Base-by-base conservation (phyloP, 148 eudicot species). In the Bassia scoparia region DNA sequence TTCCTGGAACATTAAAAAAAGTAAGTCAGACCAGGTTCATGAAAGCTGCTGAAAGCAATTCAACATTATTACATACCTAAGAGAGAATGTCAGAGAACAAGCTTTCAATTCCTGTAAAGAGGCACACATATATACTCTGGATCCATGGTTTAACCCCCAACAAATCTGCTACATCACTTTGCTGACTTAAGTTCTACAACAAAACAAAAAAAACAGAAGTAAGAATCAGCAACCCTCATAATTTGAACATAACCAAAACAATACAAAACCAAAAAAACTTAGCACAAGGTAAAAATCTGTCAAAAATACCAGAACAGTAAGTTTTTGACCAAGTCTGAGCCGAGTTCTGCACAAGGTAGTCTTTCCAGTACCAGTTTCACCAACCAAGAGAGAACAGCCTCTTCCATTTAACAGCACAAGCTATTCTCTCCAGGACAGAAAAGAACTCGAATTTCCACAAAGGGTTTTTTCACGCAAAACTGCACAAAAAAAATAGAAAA, bases 351-450 rank as follows among this genome's bases (percentile, higher is more conserved):
- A 95, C 97, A 69, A 95, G 92, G 99, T 95, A 69, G 99, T 95
- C 81, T 95, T 95, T 66, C 99, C 99, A 46, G 99, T 92, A 69
- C 99, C 99, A 78, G 99, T 95, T 82, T 95, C 99, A 77, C 99
- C 99, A 71, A 95, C 99, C 80, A 95, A 80, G 37, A 95, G 37
- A 95, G 93, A 74, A 91, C 87, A 74, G 99, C 92, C 84, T 95
- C 99, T 90, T 95, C 78, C 78, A 86, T 78, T 90, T 89, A 48
- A 86, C 89, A 76, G 92, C 89, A 77, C 90, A 87, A 64, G 99
- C 99, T 78, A 92, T 90, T 79, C 86, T 95, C 78, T 95, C 99
- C 70, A 95, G 84, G 64, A 84, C 85, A 62, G 86, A 67, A 85
- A 77, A 35, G 97, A 90, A 75, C 86, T 86, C 90, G 94, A 59